phyloP scores from a whole-genome alignment of 2,329 filamentous ascomycete species.

The Fusarium sp. region DNA sequence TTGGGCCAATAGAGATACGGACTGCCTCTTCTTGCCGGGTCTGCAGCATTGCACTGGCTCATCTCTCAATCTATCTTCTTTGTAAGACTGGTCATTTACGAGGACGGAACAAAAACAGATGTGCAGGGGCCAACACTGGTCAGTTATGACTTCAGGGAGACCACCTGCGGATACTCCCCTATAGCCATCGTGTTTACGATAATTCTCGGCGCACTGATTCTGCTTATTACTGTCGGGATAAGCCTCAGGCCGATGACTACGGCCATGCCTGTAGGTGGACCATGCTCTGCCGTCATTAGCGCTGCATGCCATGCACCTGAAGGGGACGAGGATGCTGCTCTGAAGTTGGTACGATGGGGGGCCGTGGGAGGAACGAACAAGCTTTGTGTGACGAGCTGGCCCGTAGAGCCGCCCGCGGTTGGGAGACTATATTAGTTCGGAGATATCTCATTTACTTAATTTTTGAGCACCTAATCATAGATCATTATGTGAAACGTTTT shows the following conservation, averaged over 20 bases:
- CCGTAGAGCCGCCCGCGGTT: not conserved
- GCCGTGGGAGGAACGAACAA: not conserved
- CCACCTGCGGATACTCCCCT: slow-evolving; percentile 1
- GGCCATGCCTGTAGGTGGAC: not conserved
- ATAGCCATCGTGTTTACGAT: slow-evolving; percentile 5
- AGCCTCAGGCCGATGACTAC: not conserved
- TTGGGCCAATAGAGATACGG: not conserved
- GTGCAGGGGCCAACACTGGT: not conserved
- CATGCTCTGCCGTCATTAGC: slow-evolving; percentile 1
- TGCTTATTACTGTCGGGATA: not conserved
- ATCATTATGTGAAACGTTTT: not conserved
- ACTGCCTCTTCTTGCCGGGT: not conserved
- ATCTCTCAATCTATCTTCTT: slow-evolving; percentile 8
- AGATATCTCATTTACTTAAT: not conserved
- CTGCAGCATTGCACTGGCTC: not conserved
- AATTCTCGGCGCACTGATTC: not conserved
- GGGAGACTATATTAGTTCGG: not conserved
- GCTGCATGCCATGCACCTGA: not conserved
- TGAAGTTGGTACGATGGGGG: not conserved
- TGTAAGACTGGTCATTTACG: not conserved
- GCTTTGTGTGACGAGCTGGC: not conserved
- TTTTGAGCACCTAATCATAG: not conserved
- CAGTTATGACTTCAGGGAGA: not conserved
- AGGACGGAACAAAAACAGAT: not conserved
- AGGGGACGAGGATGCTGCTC: not conserved